Evolutionary conservation across 2,329 filamentous ascomycete genomes (phyloP), one percentile per base, ranked within the genome.

Genomic region (Trichocomaceae sp.): DNA sequence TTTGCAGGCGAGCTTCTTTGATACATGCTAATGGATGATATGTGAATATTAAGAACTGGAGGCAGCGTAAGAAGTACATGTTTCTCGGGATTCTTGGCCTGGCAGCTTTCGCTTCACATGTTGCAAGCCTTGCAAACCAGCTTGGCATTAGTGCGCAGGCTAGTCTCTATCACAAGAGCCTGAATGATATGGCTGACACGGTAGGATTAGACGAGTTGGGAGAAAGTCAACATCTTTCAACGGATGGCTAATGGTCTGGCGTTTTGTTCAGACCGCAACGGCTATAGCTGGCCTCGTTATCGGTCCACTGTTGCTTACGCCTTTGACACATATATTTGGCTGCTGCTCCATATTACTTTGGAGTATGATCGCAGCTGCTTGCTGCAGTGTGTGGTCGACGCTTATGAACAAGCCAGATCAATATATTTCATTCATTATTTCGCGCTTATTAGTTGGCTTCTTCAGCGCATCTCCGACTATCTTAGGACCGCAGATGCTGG

Each of bases 131-230:
- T 12, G 55, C 47, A 9, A 57, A 57, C 29, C 55, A 57, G 44
- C 52, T 55, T 29, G 52, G 51, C 5, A 50, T 59, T 41, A 42
- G 57, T 17, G 20, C 54, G 35, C 61, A 62, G 42, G 61, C 57
- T 5, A 33, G 50, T 19, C 17, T 58, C n/a, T 62, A 62, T 33
- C 54, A 59, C 9, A 61, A 57, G 48, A 58, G 49, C 7, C 45
- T 57, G 17, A 48, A 57, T 50, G 52, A 59, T 19, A 53, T 61
- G 19, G 53, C 58, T 2, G 56, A 61, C 42, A 54, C 54, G 15
- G 58, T 61, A 52, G 19, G 48, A 20, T 15, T 12, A 9, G 33
- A n/a, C 33, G 22, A 42, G 13, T 9, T 35, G n/a, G 3, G 8
- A 42, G 10, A 37, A 12, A 26, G 5, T 12, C 6, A 5, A 12